phyloP scores from a whole-genome alignment of 164 flowering plant species.

The Macadamia integrifolia region DNA sequence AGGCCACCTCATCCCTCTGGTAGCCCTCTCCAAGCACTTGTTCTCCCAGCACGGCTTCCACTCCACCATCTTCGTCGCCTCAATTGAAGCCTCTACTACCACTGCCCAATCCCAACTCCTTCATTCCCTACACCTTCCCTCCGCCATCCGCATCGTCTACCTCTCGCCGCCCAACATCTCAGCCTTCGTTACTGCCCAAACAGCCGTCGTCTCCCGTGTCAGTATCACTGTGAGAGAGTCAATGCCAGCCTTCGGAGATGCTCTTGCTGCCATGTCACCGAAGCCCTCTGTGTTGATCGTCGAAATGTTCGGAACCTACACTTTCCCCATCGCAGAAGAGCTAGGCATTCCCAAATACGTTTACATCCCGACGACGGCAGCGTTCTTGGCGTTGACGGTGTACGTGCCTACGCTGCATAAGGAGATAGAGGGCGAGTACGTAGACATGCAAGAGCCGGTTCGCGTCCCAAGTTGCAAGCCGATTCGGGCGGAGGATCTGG shows the following conservation, averaged over 20 bases:
- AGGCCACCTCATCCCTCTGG: constrained; percentile 40
- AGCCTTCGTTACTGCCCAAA: constrained; percentile 5
- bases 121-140: constrained; percentile 17
- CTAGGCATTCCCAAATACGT: constrained; percentile 25
- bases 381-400: constrained; percentile 20
- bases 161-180: constrained; percentile 32
- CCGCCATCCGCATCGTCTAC: constrained; percentile 19
- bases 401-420: constrained; percentile 29
- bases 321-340: constrained; percentile 21
- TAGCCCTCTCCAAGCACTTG: constrained; percentile 36
- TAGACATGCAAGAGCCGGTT: constrained; percentile 27
- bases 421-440: constrained; percentile 24
- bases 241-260: constrained; percentile 17
- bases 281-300: constrained; percentile 24
- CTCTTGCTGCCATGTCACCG: constrained; percentile 5
- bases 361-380: constrained; percentile 24
- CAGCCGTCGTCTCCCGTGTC: constrained; percentile 8
- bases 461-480: constrained; percentile 35
- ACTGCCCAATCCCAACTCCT: constrained; percentile 21
- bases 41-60: constrained; percentile 24
- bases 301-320: constrained; percentile 34
- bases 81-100: constrained; percentile 26
- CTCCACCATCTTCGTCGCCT: constrained; percentile 27
- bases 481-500: constrained; percentile 17
- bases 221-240: constrained; percentile 15